phyloP scores from a whole-genome alignment of 2,329 filamentous ascomycete species.

The Exophiala alcalophila region DNA sequence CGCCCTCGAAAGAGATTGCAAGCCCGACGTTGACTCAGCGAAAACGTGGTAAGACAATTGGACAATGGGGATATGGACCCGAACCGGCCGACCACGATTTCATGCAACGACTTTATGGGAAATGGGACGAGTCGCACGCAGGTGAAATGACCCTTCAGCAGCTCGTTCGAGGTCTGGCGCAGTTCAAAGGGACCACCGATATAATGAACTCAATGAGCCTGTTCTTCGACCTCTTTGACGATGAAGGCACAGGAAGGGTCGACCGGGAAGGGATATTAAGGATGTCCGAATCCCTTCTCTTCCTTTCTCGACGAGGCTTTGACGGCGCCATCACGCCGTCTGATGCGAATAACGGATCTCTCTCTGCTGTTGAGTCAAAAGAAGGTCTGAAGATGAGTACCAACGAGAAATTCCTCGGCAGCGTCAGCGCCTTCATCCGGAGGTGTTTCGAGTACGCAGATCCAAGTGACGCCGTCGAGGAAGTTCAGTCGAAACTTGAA shows the following conservation, averaged over 20 bases:
- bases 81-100: slow-evolving; percentile 93
- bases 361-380: slow-evolving; percentile 24
- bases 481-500: slow-evolving; percentile 55
- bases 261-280: slow-evolving; percentile 91
- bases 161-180: slow-evolving; percentile 83
- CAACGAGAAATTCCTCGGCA: slow-evolving; percentile 86
- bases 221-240: slow-evolving; percentile 96
- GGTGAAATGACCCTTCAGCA: slow-evolving; percentile 84
- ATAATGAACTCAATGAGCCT: slow-evolving; percentile 98
- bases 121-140: slow-evolving; percentile 78
- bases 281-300: slow-evolving; percentile 90
- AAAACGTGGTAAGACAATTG: slow-evolving; percentile 47
- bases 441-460: slow-evolving; percentile 98
- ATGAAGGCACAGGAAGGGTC: slow-evolving; percentile 83
- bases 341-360: slow-evolving; percentile 52
- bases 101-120: slow-evolving; percentile 77
- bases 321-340: slow-evolving; percentile 70
- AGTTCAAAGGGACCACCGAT: slow-evolving; percentile 88
- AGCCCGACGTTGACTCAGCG: slow-evolving; percentile 48
- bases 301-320: slow-evolving; percentile 83
- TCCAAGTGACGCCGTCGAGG: slow-evolving; percentile 70
- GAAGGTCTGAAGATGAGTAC: slow-evolving; percentile 51
- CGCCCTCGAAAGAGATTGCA: slow-evolving; percentile 31
- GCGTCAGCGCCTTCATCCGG: slow-evolving; percentile 91
- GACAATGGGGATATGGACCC: slow-evolving; percentile 59